Conservation (phyloP, 2,329 filamentous ascomycete genomes). For the Pseudogymnoascus pannorum region DNA sequence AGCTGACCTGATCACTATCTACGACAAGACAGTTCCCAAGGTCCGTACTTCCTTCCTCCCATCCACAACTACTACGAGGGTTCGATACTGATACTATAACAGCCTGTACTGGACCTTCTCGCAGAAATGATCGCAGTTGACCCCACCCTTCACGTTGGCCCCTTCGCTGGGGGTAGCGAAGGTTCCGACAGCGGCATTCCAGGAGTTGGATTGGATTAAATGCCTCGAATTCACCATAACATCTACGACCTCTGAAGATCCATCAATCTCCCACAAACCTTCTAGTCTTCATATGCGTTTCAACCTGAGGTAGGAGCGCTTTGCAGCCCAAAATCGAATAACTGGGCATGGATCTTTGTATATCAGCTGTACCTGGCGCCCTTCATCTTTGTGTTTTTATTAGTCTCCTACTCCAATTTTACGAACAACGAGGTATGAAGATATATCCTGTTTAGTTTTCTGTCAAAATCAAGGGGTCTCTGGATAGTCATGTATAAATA, state of each 20-base stretch:
- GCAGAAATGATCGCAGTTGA: constrained; percentile 98
- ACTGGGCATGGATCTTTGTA: constrained; percentile 21
- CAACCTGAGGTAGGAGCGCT: background rate
- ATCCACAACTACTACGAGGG: background rate
- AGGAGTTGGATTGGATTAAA: constrained; percentile 27
- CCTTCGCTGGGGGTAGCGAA: constrained; percentile 22
- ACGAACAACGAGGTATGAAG: constrained; percentile 6
- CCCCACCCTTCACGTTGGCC: constrained; percentile 57
- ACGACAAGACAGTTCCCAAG: constrained; percentile 98
- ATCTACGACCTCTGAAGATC: constrained; percentile 3
- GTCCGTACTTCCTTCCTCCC: constrained; percentile 37
- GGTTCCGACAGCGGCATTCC: constrained; percentile 26
- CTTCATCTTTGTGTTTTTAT: constrained; percentile 14
- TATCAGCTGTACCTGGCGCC: constrained; percentile 19
- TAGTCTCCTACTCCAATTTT: constrained; percentile 16
- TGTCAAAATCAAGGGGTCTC: constrained; percentile 6
- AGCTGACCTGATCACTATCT: constrained; percentile 87
- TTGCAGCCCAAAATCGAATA: background rate
- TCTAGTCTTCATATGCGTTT: background rate
- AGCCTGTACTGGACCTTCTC: constrained; percentile 90
- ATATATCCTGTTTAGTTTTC: constrained; percentile 8
- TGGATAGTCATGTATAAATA: constrained; percentile 8
- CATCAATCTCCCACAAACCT: background rate
- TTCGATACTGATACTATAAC: constrained; percentile 11
- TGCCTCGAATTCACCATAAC: background rate